These are phyloP conservation scores for Desmodesmus armatus DNA, from an alignment of 139 green algal species.

Conservation along the genomic window DNA sequence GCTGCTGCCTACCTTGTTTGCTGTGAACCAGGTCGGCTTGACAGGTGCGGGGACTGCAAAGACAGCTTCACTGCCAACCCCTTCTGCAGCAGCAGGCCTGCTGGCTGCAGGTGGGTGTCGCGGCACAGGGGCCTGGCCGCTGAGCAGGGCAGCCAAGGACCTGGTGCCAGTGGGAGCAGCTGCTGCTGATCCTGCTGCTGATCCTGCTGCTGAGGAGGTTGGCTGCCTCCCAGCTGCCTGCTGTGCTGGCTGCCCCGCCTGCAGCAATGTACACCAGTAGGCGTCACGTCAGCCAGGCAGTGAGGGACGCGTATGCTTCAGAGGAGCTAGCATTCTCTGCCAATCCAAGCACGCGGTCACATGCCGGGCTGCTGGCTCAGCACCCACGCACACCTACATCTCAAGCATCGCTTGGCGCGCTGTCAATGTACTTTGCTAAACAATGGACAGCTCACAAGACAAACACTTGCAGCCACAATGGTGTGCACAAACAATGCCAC, in stretches of 20 bases:
- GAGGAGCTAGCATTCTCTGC: too few species aligned
- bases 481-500: background rate
- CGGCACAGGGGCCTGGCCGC: background rate
- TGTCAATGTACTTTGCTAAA: too few species aligned
- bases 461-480: background rate
- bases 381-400: too few species aligned
- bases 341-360: too few species aligned
- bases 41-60: background rate
- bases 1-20: background rate
- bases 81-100: background rate
- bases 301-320: too few species aligned
- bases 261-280: background rate
- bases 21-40: background rate
- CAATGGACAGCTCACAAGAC: too few species aligned
- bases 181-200: background rate
- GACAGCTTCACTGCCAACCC: background rate
- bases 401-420: too few species aligned
- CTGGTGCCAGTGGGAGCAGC: background rate
- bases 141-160: background rate
- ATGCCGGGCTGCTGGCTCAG: too few species aligned
- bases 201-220: background rate
- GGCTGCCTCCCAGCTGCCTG: constrained; percentile 1
- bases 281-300: too few species aligned
- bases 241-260: background rate
- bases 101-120: background rate